Conservation (phyloP, 441 rosid species). For the Pelargonium cotyledonis region DNA sequence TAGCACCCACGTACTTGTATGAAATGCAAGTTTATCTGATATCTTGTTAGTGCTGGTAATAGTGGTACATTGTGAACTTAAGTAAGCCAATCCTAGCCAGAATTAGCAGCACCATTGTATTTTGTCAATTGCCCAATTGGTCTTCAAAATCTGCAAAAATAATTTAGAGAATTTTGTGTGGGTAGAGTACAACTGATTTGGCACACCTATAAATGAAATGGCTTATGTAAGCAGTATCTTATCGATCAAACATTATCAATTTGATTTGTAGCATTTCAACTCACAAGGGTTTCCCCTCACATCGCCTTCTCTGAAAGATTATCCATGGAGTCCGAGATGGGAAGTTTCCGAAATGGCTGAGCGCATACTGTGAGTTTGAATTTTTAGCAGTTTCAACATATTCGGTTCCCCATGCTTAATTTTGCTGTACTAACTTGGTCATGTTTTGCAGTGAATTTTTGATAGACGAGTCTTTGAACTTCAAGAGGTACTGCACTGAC, state of each 20-base stretch:
- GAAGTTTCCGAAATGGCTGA: conserved; percentile 72
- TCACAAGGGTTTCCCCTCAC: conserved; percentile 47
- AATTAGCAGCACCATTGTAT: no score
- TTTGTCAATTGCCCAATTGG: background rate
- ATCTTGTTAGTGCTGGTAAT: no score
- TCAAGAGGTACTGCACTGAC: conserved; percentile 74
- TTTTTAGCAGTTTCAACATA: background rate
- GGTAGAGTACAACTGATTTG: background rate
- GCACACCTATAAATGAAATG: conserved; percentile 4
- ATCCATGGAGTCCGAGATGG: conserved; percentile 99
- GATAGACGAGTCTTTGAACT: conserved; percentile 60
- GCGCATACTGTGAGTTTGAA: conserved; percentile 51
- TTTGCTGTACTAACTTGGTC: background rate
- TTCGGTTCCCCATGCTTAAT: background rate
- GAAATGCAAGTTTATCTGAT: no score
- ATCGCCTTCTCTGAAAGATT: conserved; percentile 53
- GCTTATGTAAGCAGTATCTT: background rate
- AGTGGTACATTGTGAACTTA: no score
- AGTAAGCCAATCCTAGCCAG: no score
- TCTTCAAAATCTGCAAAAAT: background rate
- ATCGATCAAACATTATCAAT: conserved; percentile 6
- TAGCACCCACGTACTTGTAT: no score
- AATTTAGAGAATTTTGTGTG: background rate
- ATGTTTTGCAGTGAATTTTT: conserved; percentile 51
- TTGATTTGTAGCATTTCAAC: conserved; percentile 52